Evolutionary conservation across 768 basidiomycete genomes (phyloP).

Genomic region (Rhodotorula paludigena): DNA sequence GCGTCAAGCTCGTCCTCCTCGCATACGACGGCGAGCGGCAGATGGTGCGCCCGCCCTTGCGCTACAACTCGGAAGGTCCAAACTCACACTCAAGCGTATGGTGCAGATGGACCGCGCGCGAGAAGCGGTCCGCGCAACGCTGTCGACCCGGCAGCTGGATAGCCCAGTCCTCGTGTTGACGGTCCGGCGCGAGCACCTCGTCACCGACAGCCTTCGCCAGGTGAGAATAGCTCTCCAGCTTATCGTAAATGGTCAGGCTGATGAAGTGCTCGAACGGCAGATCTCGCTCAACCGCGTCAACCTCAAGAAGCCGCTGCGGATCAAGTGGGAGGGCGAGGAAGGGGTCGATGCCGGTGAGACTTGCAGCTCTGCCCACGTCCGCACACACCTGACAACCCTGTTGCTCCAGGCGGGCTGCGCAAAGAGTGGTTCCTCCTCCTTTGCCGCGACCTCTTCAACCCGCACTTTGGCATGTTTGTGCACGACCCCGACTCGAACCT

Average conservation of each 20-base stretch:
- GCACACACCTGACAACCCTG: slow-evolving; percentile 37
- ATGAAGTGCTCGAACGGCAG: neutral
- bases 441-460: slow-evolving; percentile 73
- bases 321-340: slow-evolving; percentile 73
- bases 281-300: slow-evolving; percentile 51
- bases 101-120: slow-evolving; percentile 3
- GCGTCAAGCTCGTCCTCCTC: slow-evolving; percentile 32
- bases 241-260: neutral
- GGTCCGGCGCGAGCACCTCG: slow-evolving; percentile 23
- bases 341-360: slow-evolving; percentile 55
- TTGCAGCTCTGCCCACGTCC: neutral
- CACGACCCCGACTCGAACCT: slow-evolving; percentile 73
- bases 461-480: slow-evolving; percentile 52
- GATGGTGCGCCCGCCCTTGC: slow-evolving; percentile 13
- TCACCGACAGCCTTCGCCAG: slow-evolving; percentile 31
- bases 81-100: neutral
- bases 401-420: slow-evolving; percentile 56
- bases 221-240: neutral
- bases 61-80: neutral
- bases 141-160: neutral
- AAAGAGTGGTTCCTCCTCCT: slow-evolving; percentile 85
- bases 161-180: slow-evolving; percentile 17
- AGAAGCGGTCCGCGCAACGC: slow-evolving; percentile 10
- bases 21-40: slow-evolving; percentile 29
- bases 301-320: slow-evolving; percentile 64